phyloP scores from a whole-genome alignment of 2,329 filamentous ascomycete genomes.

The Monosporascus sp. region DNA sequence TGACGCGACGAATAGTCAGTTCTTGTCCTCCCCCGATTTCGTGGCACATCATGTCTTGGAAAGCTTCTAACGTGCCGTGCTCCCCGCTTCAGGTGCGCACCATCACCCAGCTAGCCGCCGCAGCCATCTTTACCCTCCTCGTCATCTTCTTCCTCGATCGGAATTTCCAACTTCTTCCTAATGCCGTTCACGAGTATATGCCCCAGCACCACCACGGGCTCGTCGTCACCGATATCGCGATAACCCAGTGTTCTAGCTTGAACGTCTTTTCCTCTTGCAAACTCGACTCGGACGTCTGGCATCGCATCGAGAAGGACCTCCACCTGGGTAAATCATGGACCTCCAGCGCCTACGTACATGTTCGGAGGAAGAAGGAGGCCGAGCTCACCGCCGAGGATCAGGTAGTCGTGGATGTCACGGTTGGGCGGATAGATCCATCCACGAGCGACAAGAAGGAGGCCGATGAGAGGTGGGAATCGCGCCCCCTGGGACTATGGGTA shows the following conservation, averaged over 20 bases:
- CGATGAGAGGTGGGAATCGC: constrained; percentile 68
- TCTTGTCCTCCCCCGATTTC: not conserved
- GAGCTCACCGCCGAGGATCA: constrained; percentile 69
- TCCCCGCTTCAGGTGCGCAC: constrained; percentile 50
- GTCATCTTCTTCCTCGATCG: constrained; percentile 79
- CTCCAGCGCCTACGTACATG: constrained; percentile 72
- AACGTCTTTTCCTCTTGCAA: constrained; percentile 73
- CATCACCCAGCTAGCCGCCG: constrained; percentile 66
- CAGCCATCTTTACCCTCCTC: constrained; percentile 61
- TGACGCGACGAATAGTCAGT: constrained; percentile 30
- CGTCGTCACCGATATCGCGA: constrained; percentile 78
- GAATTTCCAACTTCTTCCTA: constrained; percentile 80
- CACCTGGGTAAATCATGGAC: constrained; percentile 72
- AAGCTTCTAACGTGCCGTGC: constrained; percentile 2
- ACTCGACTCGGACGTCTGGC: constrained; percentile 67
- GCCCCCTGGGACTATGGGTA: constrained; percentile 76
- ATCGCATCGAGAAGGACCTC: constrained; percentile 83
- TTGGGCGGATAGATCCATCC: constrained; percentile 66
- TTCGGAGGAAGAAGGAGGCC: constrained; percentile 80
- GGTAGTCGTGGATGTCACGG: constrained; percentile 72
- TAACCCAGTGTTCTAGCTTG: constrained; percentile 68
- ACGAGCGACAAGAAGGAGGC: constrained; percentile 49
- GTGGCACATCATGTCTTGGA: not conserved
- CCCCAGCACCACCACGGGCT: constrained; percentile 79
- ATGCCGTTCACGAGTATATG: constrained; percentile 79